phyloP scores from a whole-genome alignment of 2,329 filamentous ascomycete genomes.

The Sarocladiaceae sp. region DNA sequence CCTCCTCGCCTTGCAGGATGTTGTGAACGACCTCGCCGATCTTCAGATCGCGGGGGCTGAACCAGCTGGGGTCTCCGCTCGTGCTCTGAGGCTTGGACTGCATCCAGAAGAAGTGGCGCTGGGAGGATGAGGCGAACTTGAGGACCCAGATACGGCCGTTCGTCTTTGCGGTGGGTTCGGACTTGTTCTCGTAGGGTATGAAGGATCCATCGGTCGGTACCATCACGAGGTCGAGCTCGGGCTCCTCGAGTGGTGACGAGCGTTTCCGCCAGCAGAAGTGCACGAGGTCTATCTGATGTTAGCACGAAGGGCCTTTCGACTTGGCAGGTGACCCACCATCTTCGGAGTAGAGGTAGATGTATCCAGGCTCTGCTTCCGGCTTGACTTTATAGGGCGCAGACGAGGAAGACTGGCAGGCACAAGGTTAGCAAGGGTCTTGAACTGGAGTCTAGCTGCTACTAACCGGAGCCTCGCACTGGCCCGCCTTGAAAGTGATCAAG shows the following conservation, averaged over 20 bases:
- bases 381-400: conserved; percentile 64
- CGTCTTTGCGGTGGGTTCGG: conserved; percentile 54
- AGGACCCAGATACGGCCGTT: conserved; percentile 90
- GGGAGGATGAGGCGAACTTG: conserved; percentile 88
- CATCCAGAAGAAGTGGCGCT: conserved; percentile 92
- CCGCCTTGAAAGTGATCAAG: conserved; percentile 94
- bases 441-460: conserved; percentile 22
- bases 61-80: conserved; percentile 64
- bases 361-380: conserved; percentile 67
- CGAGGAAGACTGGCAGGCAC: conserved; percentile 28
- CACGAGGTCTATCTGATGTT: conserved; percentile 59
- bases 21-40: conserved; percentile 81
- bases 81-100: conserved; percentile 79
- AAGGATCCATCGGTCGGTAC: conserved; percentile 86
- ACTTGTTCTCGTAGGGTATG: conserved; percentile 64
- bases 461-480: conserved; percentile 80
- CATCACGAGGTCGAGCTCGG: conserved; percentile 88
- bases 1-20: conserved; percentile 81
- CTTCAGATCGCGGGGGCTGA: conserved; percentile 80
- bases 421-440: conserved; percentile 15
- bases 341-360: conserved; percentile 87
- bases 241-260: conserved; percentile 59
- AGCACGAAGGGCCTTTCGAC: conserved; percentile 7
- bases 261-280: conserved; percentile 97
- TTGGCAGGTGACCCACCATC: conserved; percentile 55